Base-by-base conservation (phyloP, 2,329 filamentous ascomycete genomes). In the Bipolaris gigantea region DNA sequence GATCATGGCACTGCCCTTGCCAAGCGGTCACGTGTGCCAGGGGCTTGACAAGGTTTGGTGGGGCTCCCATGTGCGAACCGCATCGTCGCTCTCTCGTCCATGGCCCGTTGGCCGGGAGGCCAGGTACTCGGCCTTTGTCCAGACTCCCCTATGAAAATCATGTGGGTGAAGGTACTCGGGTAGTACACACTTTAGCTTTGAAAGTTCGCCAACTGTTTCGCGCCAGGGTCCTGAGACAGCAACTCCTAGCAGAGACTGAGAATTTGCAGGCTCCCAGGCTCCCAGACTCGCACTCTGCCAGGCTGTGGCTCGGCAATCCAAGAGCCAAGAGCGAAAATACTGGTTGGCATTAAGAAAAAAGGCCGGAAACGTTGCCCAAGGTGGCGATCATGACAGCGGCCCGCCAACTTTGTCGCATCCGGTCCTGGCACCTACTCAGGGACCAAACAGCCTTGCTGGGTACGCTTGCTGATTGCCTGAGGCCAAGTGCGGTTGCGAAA, bases 321-420 rank as follows among this genome's bases (percentile, higher is more conserved):
- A 40, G 25, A 23, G 16, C 34, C 9, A 43, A 36, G 32, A 38
- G 33, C 11, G 18, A 15, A 32, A 18, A 27, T 25, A 21, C 8
- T 33, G 42, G 25, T 38, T 32, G n/a, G 42, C 48, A 55, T 55
- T 34, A 25, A 47, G 27, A 18, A 38, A 38, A 43, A 36, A 43
- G 33, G 23, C 43, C 33, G 23, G 43, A 25, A 51, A 30, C 33
- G 42, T 32, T 25, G 27, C 13, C 16, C 3, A 9, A 23, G 21
- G 45, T 33, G 52, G 21, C 36, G 35, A 55, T 47, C 40, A 35
- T 41, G 25, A 30, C 32, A 30, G 35, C 27, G 9, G 40, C 35
- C 35, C 21, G 40, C 46, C 18, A 2, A 9, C 11, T 34, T 45
- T 45, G 34, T 50, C 39, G 50, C 45, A 49, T 25, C 19, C n/a